Conservation (phyloP, 768 basidiomycete species). For the Amyloporia xantha region DNA sequence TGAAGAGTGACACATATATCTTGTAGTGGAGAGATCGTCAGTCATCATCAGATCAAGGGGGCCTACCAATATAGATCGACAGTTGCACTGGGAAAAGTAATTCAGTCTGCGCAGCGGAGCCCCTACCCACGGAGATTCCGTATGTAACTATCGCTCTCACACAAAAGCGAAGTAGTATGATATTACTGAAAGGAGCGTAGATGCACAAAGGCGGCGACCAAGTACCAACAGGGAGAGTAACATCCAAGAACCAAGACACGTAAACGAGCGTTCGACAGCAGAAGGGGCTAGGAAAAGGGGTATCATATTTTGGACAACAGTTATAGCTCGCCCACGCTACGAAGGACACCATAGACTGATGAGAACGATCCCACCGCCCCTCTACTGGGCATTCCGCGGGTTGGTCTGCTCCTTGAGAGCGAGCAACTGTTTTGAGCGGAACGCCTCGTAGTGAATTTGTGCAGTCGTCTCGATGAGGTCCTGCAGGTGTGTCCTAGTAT, state of each 20-base stretch:
- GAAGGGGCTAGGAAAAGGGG: conserved; percentile 8
- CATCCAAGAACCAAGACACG: conserved; percentile 5
- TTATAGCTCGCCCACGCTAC: neutral
- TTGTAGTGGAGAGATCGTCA: too few species aligned
- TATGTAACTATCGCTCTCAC: too few species aligned
- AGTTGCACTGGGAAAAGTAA: too few species aligned
- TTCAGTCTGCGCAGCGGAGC: neutral
- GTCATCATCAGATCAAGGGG: too few species aligned
- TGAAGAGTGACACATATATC: too few species aligned
- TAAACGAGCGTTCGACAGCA: conserved; percentile 8
- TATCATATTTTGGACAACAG: conserved; percentile 8
- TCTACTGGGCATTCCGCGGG: conserved; percentile 41
- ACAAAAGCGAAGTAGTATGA: conserved; percentile 3
- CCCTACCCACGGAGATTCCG: neutral
- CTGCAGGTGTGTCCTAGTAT: conserved; percentile 94
- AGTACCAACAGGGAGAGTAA: conserved; percentile 5
- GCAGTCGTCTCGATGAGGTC: conserved; percentile 99
- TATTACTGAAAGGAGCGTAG: conserved; percentile 19
- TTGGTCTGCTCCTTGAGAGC: conserved; percentile 95
- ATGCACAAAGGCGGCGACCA: conserved; percentile 16
- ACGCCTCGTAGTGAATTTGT: conserved; percentile 98
- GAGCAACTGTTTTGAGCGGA: conserved; percentile 96
- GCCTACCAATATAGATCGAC: too few species aligned
- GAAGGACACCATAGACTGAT: neutral
- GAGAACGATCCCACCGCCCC: neutral